Conservation (phyloP, 495 filamentous ascomycete species). For the Penicillium mononematosum region DNA sequence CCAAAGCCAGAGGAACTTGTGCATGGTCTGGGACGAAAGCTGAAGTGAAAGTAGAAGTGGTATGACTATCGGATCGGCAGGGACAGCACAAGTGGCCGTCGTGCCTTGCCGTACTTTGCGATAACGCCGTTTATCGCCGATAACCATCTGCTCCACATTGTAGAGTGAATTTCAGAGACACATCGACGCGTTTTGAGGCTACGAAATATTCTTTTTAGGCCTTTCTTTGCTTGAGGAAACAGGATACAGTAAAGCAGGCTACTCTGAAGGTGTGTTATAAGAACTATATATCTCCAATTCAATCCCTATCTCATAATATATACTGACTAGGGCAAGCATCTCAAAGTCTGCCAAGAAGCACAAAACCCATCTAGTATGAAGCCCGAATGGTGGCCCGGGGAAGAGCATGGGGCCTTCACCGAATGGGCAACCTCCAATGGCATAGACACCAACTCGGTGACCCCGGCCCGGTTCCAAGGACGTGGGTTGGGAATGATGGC, state of each 20-base stretch:
- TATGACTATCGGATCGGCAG: slow-evolving; percentile 29
- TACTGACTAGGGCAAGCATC: slow-evolving; percentile 1
- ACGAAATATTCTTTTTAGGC: neutral
- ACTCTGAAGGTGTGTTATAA: neutral
- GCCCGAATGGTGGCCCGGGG: slow-evolving; percentile 41
- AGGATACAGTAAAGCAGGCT: neutral
- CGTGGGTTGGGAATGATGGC: slow-evolving; percentile 75
- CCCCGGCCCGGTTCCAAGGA: slow-evolving; percentile 58
- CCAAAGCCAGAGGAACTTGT: slow-evolving; percentile 1
- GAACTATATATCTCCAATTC: neutral
- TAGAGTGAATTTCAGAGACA: slow-evolving; percentile 8
- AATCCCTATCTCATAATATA: slow-evolving; percentile 5
- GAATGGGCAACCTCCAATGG: slow-evolving; percentile 61
- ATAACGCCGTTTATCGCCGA: slow-evolving; percentile 31
- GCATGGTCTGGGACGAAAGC: neutral
- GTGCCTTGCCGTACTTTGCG: slow-evolving; percentile 25
- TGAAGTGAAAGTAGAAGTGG: slow-evolving; percentile 25
- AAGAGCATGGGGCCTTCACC: slow-evolving; percentile 52
- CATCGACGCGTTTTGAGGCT: slow-evolving; percentile 8
- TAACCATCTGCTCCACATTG: slow-evolving; percentile 16
- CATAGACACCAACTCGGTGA: slow-evolving; percentile 59
- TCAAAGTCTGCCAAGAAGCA: neutral
- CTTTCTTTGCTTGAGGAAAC: neutral
- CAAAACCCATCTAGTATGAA: slow-evolving; percentile 23
- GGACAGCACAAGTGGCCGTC: slow-evolving; percentile 21